Evolutionary conservation across 1,139 yeast species (phyloP).

Genomic region (Suhomyces guaymorum): DNA sequence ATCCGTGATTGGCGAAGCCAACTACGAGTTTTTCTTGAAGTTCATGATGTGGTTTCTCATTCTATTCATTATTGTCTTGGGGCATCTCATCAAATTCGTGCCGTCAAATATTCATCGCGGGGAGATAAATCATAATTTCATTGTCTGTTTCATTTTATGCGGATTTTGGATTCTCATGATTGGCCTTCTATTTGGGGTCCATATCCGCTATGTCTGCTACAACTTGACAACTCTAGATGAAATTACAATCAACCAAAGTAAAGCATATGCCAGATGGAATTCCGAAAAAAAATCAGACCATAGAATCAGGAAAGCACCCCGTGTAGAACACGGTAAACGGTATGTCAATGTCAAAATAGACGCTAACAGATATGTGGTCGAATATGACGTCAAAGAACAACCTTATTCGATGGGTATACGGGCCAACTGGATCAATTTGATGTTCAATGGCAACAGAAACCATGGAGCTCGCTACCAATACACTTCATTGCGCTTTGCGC

Average conservation of each 20-base stretch:
- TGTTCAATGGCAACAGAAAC: constrained; percentile 32
- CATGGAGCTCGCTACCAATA: constrained; percentile 15
- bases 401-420: constrained; percentile 34
- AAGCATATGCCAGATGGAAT: constrained; percentile 25
- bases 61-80: constrained; percentile 31
- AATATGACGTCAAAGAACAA: constrained; percentile 22
- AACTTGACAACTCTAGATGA: constrained; percentile 49
- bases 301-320: constrained; percentile 19
- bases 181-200: constrained; percentile 34
- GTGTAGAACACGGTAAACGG: constrained; percentile 33
- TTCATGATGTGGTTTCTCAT: constrained; percentile 39
- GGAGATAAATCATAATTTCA: constrained; percentile 46
- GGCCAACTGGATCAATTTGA: constrained; percentile 37
- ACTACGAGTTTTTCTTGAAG: constrained; percentile 54
- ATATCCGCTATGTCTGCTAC: constrained; percentile 36
- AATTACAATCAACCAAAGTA: constrained; percentile 25
- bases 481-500: constrained; percentile 17
- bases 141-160: constrained; percentile 40
- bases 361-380: constrained; percentile 32
- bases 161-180: constrained; percentile 48
- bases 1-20: constrained; percentile 53
- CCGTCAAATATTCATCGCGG: constrained; percentile 24
- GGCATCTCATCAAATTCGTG: constrained; percentile 31
- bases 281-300: constrained; percentile 11
- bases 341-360: constrained; percentile 31